A percentile compares a stretch with the other conserved stretches of the same genome.
Conservation (phyloP, 345 rosid genomes). For the Salix udensis region DNA sequence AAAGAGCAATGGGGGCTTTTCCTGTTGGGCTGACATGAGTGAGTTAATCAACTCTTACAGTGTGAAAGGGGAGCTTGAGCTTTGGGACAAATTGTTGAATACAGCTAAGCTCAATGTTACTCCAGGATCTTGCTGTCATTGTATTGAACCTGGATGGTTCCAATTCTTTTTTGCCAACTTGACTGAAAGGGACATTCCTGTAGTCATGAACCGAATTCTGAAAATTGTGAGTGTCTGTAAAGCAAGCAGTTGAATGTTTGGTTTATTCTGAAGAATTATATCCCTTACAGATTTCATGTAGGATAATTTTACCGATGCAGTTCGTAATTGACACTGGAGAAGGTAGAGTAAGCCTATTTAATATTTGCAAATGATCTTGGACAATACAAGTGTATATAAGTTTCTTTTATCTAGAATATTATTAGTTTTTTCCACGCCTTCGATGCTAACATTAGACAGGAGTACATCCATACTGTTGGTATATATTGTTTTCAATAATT, state of each 20-base stretch:
- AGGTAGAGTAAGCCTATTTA: not conserved
- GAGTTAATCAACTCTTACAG: conserved; percentile 65
- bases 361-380: not conserved
- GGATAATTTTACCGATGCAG: not conserved
- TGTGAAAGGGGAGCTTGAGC: conserved; percentile 88
- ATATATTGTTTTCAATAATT: conserved; percentile 2
- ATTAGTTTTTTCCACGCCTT: not conserved
- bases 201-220: conserved; percentile 57
- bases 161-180: conserved; percentile 61
- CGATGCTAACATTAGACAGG: not conserved
- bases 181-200: conserved; percentile 57
- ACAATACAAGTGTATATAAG: conserved; percentile 6
- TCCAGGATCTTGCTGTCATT: conserved; percentile 89
- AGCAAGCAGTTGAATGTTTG: conserved; percentile 46
- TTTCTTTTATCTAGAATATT: not conserved
- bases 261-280: conserved; percentile 22
- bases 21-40: conserved; percentile 89
- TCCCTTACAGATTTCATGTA: conserved; percentile 9
- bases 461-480: not conserved
- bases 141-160: conserved; percentile 97
- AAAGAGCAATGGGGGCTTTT: conserved; percentile 62
- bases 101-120: conserved; percentile 61
- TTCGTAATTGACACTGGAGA: not conserved
- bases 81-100: conserved; percentile 81
- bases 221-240: conserved; percentile 60